Evolutionary conservation across 371 early-diverging fungal genomes (phyloP), one percentile per base, ranked within the genome.

Genomic region (Actinomortierella wolfii): DNA sequence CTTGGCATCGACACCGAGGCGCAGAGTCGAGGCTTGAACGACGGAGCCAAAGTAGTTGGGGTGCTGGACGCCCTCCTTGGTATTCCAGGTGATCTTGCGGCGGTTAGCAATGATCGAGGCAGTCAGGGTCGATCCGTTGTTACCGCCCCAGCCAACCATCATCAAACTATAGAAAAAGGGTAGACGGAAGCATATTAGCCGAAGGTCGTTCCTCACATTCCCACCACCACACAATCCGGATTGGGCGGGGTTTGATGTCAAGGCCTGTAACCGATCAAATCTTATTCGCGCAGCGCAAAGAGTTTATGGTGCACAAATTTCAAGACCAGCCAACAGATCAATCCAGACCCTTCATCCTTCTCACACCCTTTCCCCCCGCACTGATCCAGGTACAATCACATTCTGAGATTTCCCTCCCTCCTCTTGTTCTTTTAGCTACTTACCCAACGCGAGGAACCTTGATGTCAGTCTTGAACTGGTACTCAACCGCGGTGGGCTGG

Each of bases 81-180:
- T 96, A 75, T 84, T 89, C 97, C 97, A 98, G 55, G 86, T 80
- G 56, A 96, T 73, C 54, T 90, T 84, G 67, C 80, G 79, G 78
- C 88, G 89, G 88, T 98, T 95, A 56, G 98, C 96, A 56, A 94
- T 79, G 80, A 97, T 92, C 76, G 95, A 88, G 24, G 98, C 98
- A 51, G 96, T 96, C 64, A 96, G 76, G 54, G 98, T 98, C 59
- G 96, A 92, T 53, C 97, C 98, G 81, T 98, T 98, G 90, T 98
- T 98, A 63, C 98, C 98, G 70, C 97, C 97, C 95, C 94, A 95
- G 39, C 98, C 98, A 67, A 98, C 97, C 82, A 98, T 89, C 97
- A 98, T 95, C 56, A 98, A 80, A 76, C 97, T 92, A 69, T 41
- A 11, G 34, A 34, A 34, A 34, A 34, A 34, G 11, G n/a, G n/a